Conservation (phyloP, 2,329 filamentous ascomycete genomes). For the Periglandula ipomoeae region DNA sequence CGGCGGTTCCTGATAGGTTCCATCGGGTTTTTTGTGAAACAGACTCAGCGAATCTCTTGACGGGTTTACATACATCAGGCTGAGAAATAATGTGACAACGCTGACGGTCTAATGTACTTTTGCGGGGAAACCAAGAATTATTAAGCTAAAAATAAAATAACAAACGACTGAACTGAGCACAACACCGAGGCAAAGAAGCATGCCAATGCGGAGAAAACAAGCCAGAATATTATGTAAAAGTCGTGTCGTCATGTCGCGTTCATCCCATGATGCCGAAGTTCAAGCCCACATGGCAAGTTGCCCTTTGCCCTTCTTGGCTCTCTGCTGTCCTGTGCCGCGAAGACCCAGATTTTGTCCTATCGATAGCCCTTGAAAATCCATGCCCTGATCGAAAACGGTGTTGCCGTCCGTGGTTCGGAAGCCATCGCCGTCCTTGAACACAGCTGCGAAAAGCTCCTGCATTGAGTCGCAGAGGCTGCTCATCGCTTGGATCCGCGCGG, state of each 20-base stretch:
- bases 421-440: constrained; percentile 72
- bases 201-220: not conserved
- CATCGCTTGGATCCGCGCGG: constrained; percentile 65
- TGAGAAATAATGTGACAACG: too few species aligned
- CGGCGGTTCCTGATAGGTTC: not conserved
- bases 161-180: not conserved
- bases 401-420: constrained; percentile 33
- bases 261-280: not conserved
- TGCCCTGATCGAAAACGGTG: constrained; percentile 18
- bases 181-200: not conserved
- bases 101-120: not conserved
- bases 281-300: constrained; percentile 4
- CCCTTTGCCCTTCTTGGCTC: constrained; percentile 3
- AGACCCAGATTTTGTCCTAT: constrained; percentile 7
- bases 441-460: constrained; percentile 55
- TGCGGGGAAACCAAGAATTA: not conserved
- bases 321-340: constrained; percentile 5
- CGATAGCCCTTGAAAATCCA: constrained; percentile 18
- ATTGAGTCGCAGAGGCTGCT: constrained; percentile 64
- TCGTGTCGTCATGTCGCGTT: constrained; percentile 1
- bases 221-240: not conserved
- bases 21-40: not conserved
- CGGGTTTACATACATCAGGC: too few species aligned
- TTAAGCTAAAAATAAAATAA: too few species aligned
- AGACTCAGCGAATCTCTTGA: not conserved